Conservation (phyloP, 768 basidiomycete genomes). For the Boletus pseudo-olivaceus region DNA sequence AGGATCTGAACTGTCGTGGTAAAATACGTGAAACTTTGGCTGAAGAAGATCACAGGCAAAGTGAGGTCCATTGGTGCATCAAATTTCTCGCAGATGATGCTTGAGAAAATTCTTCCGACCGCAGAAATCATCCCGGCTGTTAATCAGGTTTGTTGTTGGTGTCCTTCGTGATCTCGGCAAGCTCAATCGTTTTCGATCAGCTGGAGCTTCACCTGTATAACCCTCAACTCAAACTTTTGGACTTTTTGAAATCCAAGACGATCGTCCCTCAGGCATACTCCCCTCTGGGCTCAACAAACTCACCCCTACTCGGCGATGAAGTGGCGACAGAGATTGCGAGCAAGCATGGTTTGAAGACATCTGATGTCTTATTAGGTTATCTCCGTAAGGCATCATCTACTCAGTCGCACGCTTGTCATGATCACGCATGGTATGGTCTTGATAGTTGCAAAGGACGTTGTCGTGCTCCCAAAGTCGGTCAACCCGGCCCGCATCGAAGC, state of each 20-base stretch:
- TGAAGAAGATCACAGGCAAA: slow-evolving; percentile 45
- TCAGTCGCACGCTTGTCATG: slow-evolving; percentile 6
- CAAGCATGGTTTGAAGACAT: slow-evolving; percentile 49
- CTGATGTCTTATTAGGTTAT: slow-evolving; percentile 62
- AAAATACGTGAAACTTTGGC: slow-evolving; percentile 3
- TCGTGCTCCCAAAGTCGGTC: slow-evolving; percentile 76
- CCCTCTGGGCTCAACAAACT: slow-evolving; percentile 68
- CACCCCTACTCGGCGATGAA: slow-evolving; percentile 64
- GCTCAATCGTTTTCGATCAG: slow-evolving; percentile 30
- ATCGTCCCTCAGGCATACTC: slow-evolving; percentile 80
- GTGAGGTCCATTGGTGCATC: slow-evolving; percentile 67
- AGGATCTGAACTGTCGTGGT: background rate
- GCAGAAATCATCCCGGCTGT: slow-evolving; percentile 70
- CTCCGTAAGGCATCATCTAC: slow-evolving; percentile 40
- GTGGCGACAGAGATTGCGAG: slow-evolving; percentile 55
- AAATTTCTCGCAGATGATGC: slow-evolving; percentile 66
- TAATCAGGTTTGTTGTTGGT: slow-evolving; percentile 52
- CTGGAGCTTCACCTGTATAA: slow-evolving; percentile 74
- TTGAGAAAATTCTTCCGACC: slow-evolving; percentile 66
- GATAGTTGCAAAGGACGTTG: slow-evolving; percentile 58
- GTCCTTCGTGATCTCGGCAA: background rate
- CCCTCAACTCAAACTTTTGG: slow-evolving; percentile 65
- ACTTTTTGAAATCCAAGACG: slow-evolving; percentile 58
- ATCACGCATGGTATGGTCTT: background rate
- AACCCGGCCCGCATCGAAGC: slow-evolving; percentile 62